A percentile compares a stretch with the other conserved stretches of the same genome.
phyloP scores from a whole-genome alignment of 1,139 yeast species.

The Candida albicans region DNA sequence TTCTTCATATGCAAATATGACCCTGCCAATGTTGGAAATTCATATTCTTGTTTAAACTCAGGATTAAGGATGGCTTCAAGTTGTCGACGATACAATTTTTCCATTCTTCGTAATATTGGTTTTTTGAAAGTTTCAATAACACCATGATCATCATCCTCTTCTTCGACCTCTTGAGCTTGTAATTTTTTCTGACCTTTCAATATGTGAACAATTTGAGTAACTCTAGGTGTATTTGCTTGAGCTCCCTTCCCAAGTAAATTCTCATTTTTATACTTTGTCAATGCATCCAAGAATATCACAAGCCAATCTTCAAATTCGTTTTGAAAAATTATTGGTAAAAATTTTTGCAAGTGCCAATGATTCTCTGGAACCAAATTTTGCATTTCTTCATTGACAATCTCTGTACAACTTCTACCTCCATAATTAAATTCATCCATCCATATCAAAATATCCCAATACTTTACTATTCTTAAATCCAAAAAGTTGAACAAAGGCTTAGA shows the following conservation, averaged over 20 bases:
- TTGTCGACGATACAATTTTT: constrained; percentile 65
- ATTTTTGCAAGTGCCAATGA: constrained; percentile 79
- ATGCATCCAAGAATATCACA: constrained; percentile 68
- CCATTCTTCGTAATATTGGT: constrained; percentile 66
- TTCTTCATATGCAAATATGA: constrained; percentile 59
- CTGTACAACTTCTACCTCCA: constrained; percentile 77
- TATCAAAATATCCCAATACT: constrained; percentile 86
- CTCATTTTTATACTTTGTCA: constrained; percentile 57
- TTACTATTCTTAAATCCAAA: constrained; percentile 69
- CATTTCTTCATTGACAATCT: constrained; percentile 54
- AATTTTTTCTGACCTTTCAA: constrained; percentile 45
- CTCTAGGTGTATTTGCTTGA: constrained; percentile 51
- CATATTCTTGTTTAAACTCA: constrained; percentile 61
- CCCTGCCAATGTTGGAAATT: constrained; percentile 74
- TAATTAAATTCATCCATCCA: constrained; percentile 95
- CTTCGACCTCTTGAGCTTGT: constrained; percentile 31
- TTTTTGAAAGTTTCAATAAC: constrained; percentile 56
- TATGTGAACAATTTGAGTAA: constrained; percentile 63
- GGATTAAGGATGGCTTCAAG: constrained; percentile 72
- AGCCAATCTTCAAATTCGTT: constrained; percentile 90
- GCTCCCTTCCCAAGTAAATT: constrained; percentile 35
- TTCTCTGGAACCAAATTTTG: constrained; percentile 62
- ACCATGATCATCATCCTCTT: constrained; percentile 33
- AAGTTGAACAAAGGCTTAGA: constrained; percentile 81
- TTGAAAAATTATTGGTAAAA: constrained; percentile 72